Base-by-base conservation (phyloP, 2,329 filamentous ascomycete species). In the Ophiosphaerella korrae region DNA sequence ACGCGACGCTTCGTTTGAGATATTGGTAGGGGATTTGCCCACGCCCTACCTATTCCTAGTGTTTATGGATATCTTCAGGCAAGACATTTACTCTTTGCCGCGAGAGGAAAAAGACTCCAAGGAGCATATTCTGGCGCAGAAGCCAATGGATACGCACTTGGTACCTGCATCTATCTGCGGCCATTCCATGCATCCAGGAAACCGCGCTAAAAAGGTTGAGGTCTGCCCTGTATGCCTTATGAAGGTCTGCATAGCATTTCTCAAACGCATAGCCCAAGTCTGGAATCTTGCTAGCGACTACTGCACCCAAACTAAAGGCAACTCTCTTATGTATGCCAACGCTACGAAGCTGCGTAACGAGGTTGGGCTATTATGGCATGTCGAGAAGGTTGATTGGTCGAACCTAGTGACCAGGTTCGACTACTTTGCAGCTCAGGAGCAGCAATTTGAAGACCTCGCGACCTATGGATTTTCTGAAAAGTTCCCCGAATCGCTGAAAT, bases 181-280 rank as follows among this genome's bases (percentile, higher is more conserved):
- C 5, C 26, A 29, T 6, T 6, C 11, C 26, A 29, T 29, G 6
- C 26, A 29, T 29, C 26, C 26, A 7, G 26, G 48, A 11, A 50
- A 45, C 36, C 23, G 35, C 6, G 14, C 9, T 29, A 23, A 9
- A 14, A 1, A 9, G 16, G 29, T 6, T 13, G 16, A 29, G 9
- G n/a, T 46, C 3, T 50, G 36, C 16, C 36, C 48, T 8, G 12
- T 35, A 7, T 50, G 48, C 32, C 16, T 46, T 3, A 50, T 50
- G 32, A 26, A 14, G 5, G 29, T 45, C 12, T 50, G 42, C 34
- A 11, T 50, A 8, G 35, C 26, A 8, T 45, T 41, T 11, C 48
- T 50, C 14, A n/a, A 35, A 7, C 48, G 42, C 7, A 50, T 50
- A 16, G 35, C 42, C 3, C 13, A 31, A 23, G 29, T 46, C 42